Base-by-base conservation (phyloP, 2,329 filamentous ascomycete genomes). In the Fonsecaea nubica region DNA sequence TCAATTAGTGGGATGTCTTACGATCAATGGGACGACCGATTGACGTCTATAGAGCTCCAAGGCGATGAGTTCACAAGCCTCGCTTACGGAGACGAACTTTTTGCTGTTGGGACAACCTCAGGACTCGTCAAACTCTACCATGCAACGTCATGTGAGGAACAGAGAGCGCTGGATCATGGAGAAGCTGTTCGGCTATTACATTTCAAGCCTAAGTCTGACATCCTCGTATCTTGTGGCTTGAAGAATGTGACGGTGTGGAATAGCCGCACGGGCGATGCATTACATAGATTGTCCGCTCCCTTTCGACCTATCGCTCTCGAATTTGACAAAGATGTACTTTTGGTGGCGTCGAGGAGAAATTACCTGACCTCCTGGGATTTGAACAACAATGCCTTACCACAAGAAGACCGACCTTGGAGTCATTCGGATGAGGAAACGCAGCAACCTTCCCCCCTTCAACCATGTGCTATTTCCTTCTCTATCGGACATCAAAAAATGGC, bases 71-170 rank as follows among this genome's bases (percentile, higher is more conserved):
- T 25, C 64, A 58, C 18, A 18, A 71, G 62, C 32, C 62, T 73
- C 13, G 45, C 67, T n/a, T 65, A 64, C 35, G 64, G 63, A 13
- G 72, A 66, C 38, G 56, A 64, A 5, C 70, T 73, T 60, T 73
- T 76, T 53, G 66, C 69, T 10, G 68, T 72, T 4, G 53, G 74
- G 3, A 66, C 70, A 10, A 66, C 45, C 7, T 68, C 53, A 53
- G 73, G 72, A 5, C 63, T 59, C 2, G 42, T 72, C 33, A 50
- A 64, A 13, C 30, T 74, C n/a, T 74, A 67, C 67, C 35, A 71
- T 48, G 64, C 72, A 6, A 64, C 68, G 15, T 71, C 70, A 1
- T 74, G 66, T 58, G 62, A 65, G 33, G 68, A 72, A 65, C 42
- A 64, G 12, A 63, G 65, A 36, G 56, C 36, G 12, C 18, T 73